phyloP scores from a whole-genome alignment of 2,329 filamentous ascomycete genomes.

The Sarocladiaceae sp. region DNA sequence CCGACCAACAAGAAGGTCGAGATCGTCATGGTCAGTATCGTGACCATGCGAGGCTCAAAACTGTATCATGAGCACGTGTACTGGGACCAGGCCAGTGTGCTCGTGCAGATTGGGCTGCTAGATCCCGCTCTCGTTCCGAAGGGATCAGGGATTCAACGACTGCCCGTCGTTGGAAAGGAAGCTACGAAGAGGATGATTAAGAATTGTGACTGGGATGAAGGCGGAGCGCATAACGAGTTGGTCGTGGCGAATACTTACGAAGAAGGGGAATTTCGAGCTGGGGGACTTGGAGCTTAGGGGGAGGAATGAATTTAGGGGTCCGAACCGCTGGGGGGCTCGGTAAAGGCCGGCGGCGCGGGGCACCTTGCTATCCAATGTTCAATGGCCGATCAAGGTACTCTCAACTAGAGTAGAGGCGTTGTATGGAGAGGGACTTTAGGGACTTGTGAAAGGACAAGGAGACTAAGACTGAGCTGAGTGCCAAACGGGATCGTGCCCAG shows the following conservation, averaged over 20 bases:
- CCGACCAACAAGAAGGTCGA: conserved; percentile 48
- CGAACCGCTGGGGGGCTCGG: too few relatives aligned
- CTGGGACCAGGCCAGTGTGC: conserved; percentile 60
- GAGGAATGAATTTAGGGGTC: too few relatives aligned
- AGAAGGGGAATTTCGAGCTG: too few relatives aligned
- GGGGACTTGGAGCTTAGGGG: too few relatives aligned
- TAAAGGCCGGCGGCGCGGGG: too few relatives aligned
- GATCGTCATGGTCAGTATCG: conserved; percentile 55
- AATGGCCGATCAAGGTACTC: too few relatives aligned
- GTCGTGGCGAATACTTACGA: background rate
- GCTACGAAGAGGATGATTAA: conserved; percentile 32
- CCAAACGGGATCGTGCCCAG: too few relatives aligned
- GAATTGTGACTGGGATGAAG: conserved; percentile 31
- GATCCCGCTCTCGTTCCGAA: conserved; percentile 33
- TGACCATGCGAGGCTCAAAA: conserved; percentile 54
- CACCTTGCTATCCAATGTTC: too few relatives aligned
- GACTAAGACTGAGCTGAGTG: too few relatives aligned
- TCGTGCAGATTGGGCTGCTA: conserved; percentile 56
- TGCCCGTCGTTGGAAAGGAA: conserved; percentile 36
- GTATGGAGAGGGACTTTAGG: too few relatives aligned
- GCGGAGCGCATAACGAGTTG: conserved; percentile 36
- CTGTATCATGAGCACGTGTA: conserved; percentile 60
- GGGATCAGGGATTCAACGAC: conserved; percentile 31
- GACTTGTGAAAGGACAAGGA: too few relatives aligned
- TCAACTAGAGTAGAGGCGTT: too few relatives aligned